Percentiles rank a stretch among this genome's conserved stretches.
These are phyloP conservation scores for Fusarium avenaceum DNA, from an alignment of 2,329 filamentous ascomycete genomes.

Conservation along the genomic window DNA sequence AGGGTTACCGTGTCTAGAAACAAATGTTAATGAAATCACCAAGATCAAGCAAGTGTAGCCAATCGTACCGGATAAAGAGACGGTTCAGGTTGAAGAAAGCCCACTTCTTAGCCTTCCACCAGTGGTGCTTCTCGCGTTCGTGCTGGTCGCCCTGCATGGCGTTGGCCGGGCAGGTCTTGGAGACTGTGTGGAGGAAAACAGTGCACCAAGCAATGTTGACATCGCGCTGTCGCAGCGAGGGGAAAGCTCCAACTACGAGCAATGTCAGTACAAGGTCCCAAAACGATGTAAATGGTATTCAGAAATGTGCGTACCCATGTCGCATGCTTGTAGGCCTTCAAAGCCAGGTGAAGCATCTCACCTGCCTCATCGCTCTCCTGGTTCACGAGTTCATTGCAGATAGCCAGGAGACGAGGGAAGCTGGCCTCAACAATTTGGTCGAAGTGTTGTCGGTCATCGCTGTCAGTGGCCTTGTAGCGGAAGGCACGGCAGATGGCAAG, in stretches of 20 bases:
- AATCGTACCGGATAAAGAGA: conserved; percentile 84
- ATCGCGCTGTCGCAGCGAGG: conserved; percentile 81
- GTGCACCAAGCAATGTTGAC: conserved; percentile 96
- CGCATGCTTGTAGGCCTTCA: conserved; percentile 98
- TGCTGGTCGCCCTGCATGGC: conserved; percentile 87
- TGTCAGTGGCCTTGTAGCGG: conserved; percentile 87
- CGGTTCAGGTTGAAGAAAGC: conserved; percentile 97
- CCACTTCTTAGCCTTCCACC: conserved; percentile 99
- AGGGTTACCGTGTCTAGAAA: conserved; percentile 86
- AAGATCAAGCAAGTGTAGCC: neutral
- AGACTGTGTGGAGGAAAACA: conserved; percentile 90
- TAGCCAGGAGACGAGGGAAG: conserved; percentile 87
- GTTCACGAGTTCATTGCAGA: conserved; percentile 89
- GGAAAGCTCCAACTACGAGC: conserved; percentile 83
- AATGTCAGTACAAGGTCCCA: conserved; percentile 46
- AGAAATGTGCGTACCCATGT: conserved; percentile 76
- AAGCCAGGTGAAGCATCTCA: conserved; percentile 93
- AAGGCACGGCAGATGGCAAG: conserved; percentile 96
- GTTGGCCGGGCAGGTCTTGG: conserved; percentile 83
- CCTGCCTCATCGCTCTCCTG: conserved; percentile 94
- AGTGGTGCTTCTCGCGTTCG: conserved; percentile 93
- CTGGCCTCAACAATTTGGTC: conserved; percentile 93
- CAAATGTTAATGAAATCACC: conserved; percentile 3
- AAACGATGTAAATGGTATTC: neutral
- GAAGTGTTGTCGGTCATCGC: conserved; percentile 83